Evolutionary conservation across 208 protist genomes (phyloP), one percentile per base, ranked within the genome.

Genomic region (Crithidia sp.): DNA sequence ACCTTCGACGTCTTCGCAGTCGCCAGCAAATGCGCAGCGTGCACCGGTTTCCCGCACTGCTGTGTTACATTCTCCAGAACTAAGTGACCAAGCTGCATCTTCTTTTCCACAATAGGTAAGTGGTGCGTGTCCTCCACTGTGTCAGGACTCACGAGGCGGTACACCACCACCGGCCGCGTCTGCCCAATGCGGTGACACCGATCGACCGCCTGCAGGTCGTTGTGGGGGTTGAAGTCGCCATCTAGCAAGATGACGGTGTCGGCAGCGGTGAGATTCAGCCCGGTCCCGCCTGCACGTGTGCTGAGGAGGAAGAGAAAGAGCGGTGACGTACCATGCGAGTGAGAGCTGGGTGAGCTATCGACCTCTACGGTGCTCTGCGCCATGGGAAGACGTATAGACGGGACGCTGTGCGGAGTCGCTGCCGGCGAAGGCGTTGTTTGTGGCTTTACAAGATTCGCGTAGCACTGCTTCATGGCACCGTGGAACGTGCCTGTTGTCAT

Each of bases 221-320:
- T 98, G 71, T 99, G 97, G 0, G 97, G 96, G 70, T 98, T 98
- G 90, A 93, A 97, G 79, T 98, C 96, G 6, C 78, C 83, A 66
- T 99, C 98, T 62, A 97, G 98, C 50, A 99, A 93, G 64, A 99
- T 89, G 7, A 99, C 98, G 4, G 95, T 99, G 74, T 98, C 95
- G 14, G 97, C 98, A 4, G 94, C 95, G 0, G 92, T 84, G 16
- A 99, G 84, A 71, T 99, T 99, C 49, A 99, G 97, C n/a, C 98
- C 98, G 0, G 99, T 66, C 16, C 97, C 97, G 49, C 96, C 97
- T 5, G 97, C 93, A 7, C 94, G 77, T 0, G 97, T 99, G 14
- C 89, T 98, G 4, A 99, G 79, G 12, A 99, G 79, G 63, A 99
- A 99, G 45, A 82, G 62, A 85, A 99, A 99, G n/a, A 89, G 81